phyloP scores from a whole-genome alignment of 129 eudicot species.

The Flaveria sonorensis region DNA sequence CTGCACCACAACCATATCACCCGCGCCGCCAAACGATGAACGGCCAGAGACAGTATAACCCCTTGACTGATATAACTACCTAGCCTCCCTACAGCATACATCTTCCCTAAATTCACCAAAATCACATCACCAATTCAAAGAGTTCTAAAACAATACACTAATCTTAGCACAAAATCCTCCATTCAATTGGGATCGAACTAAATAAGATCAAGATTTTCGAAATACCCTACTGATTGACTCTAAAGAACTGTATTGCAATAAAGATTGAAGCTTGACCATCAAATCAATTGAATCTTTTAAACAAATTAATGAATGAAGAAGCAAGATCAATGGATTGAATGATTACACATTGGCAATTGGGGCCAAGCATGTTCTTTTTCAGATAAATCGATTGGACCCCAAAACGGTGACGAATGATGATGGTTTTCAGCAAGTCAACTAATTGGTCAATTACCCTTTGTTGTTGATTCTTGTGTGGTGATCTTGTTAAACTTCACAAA shows the following conservation, averaged over 20 bases:
- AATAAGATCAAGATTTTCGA: constrained; percentile 33
- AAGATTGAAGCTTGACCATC: constrained; percentile 26
- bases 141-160: constrained; percentile 4
- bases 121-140: constrained; percentile 6
- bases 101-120: constrained; percentile 35
- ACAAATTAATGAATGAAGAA: constrained; percentile 8
- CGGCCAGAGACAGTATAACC: constrained; percentile 80
- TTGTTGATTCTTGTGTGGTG: constrained; percentile 14
- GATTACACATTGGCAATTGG: constrained; percentile 39
- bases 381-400: constrained; percentile 54
- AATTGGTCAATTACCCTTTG: neutral
- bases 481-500: neutral
- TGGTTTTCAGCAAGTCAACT: no score
- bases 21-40: constrained; percentile 97
- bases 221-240: constrained; percentile 31
- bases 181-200: constrained; percentile 21
- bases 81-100: constrained; percentile 79
- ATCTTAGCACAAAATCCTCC: constrained; percentile 16
- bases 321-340: constrained; percentile 31
- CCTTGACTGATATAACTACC: constrained; percentile 79
- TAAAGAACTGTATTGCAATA: constrained; percentile 23
- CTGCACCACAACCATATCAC: constrained; percentile 87
- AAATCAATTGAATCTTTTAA: neutral
- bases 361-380: constrained; percentile 51
- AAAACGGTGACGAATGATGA: constrained; percentile 30